Evolutionary conservation across 2,329 filamentous ascomycete species (phyloP).

Genomic region (Beauveria sp.): DNA sequence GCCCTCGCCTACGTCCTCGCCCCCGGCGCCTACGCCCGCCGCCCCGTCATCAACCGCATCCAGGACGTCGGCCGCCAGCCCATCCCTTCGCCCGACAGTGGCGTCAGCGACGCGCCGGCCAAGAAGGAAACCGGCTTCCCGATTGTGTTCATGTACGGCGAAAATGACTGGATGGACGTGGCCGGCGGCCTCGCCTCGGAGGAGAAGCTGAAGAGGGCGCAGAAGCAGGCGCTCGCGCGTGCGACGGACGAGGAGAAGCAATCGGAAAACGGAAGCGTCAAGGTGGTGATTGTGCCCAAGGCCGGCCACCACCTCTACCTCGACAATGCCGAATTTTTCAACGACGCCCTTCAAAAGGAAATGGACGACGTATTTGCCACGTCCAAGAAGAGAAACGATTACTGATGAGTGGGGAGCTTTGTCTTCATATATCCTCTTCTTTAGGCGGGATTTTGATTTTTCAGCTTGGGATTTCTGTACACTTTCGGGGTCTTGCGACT

Average conservation of each 20-base stretch:
- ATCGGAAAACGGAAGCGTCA: conserved; percentile 70
- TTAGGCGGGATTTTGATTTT: no score
- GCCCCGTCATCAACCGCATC: conserved; percentile 79
- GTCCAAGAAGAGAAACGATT: conserved; percentile 16
- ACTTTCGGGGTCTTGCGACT: background rate
- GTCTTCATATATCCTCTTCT: background rate
- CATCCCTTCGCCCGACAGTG: conserved; percentile 23
- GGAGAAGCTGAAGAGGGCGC: conserved; percentile 67
- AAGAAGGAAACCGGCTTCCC: conserved; percentile 61
- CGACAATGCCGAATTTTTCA: conserved; percentile 52
- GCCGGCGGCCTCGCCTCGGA: conserved; percentile 73
- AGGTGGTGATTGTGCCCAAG: conserved; percentile 66
- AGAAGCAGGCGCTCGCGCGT: conserved; percentile 48
- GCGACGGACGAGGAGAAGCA: conserved; percentile 61
- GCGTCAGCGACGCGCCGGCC: conserved; percentile 13
- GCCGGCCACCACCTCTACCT: conserved; percentile 54
- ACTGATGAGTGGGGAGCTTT: background rate
- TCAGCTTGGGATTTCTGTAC: no score
- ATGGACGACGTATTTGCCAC: conserved; percentile 39
- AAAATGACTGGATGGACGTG: conserved; percentile 98
- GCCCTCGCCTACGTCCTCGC: conserved; percentile 87
- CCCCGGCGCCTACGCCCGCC: conserved; percentile 84
- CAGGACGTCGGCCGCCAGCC: conserved; percentile 75
- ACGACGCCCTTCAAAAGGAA: conserved; percentile 43
- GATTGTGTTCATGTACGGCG: conserved; percentile 90